phyloP scores from a whole-genome alignment of 2,329 filamentous ascomycete genomes.

The Setomelanomma holmii region DNA sequence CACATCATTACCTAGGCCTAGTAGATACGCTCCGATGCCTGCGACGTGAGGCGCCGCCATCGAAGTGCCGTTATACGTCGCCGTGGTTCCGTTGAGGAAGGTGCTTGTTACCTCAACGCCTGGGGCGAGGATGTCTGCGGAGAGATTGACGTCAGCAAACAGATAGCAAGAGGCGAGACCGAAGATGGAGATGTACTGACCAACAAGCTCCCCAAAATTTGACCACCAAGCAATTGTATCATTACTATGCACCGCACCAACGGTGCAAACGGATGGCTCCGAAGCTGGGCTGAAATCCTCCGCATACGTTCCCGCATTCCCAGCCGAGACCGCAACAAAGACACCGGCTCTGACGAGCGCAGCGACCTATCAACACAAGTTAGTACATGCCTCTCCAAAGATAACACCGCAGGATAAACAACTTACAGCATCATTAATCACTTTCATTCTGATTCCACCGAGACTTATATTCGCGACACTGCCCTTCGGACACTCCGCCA shows the following conservation, averaged over 20 bases:
- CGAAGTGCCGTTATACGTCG: slow-evolving; percentile 64
- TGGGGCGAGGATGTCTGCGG: slow-evolving; percentile 44
- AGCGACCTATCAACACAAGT: slow-evolving; percentile 30
- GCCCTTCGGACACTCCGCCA: slow-evolving; percentile 34
- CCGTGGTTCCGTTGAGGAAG: slow-evolving; percentile 49
- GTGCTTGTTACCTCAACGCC: slow-evolving; percentile 54
- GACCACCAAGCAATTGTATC: slow-evolving; percentile 43
- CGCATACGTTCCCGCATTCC: slow-evolving; percentile 42
- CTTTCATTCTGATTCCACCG: slow-evolving; percentile 31
- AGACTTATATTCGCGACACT: slow-evolving; percentile 45
- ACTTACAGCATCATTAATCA: slow-evolving; percentile 35
- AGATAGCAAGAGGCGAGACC: not conserved
- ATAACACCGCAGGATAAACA: not conserved
- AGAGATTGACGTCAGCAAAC: not conserved
- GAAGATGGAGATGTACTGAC: not conserved
- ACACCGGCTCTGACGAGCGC: slow-evolving; percentile 42
- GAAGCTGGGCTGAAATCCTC: slow-evolving; percentile 42
- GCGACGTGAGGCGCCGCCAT: slow-evolving; percentile 75
- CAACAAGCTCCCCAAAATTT: slow-evolving; percentile 44
- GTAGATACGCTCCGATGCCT: slow-evolving; percentile 72
- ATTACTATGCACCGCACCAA: slow-evolving; percentile 44
- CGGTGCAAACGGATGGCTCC: slow-evolving; percentile 46
- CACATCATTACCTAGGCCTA: slow-evolving; percentile 53
- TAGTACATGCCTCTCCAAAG: not conserved
- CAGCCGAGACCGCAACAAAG: slow-evolving; percentile 48